Conservation (phyloP, 2,329 filamentous ascomycete genomes). For the Microsporum canis region DNA sequence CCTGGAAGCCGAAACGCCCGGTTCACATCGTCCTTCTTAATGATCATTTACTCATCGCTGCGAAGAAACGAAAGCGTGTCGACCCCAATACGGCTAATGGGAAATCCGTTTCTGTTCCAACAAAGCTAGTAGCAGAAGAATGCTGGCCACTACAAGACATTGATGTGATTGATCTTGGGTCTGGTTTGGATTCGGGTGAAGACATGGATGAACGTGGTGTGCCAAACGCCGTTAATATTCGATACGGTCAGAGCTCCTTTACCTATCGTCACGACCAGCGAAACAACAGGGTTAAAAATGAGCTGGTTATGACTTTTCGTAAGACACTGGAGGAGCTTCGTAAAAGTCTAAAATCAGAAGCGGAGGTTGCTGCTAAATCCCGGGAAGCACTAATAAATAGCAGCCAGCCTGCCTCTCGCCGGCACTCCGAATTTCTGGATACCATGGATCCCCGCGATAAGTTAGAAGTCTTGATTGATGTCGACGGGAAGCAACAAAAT, state of each 20-base stretch:
- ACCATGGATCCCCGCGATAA: conserved; percentile 65
- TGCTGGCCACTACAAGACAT: conserved; percentile 93
- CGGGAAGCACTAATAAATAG: conserved; percentile 74
- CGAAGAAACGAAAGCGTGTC: conserved; percentile 79
- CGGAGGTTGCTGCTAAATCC: conserved; percentile 73
- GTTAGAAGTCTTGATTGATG: conserved; percentile 70
- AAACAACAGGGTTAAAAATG: conserved; percentile 65
- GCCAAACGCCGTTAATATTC: conserved; percentile 78
- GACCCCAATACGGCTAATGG: conserved; percentile 45
- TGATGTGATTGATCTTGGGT: conserved; percentile 76
- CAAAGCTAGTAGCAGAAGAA: conserved; percentile 80
- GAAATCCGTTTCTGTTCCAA: conserved; percentile 38
- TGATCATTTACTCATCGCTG: conserved; percentile 84
- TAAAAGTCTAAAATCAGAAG: conserved; percentile 72
- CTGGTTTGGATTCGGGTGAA: conserved; percentile 30
- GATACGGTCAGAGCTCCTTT: conserved; percentile 80
- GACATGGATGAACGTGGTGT: conserved; percentile 48
- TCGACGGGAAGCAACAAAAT: conserved; percentile 93
- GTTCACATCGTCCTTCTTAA: conserved; percentile 91
- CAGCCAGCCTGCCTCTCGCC: conserved; percentile 57
- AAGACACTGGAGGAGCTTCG: conserved; percentile 88
- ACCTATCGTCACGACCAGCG: conserved; percentile 85
- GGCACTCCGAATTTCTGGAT: conserved; percentile 70
- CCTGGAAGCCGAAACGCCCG: conserved; percentile 81
- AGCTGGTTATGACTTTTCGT: conserved; percentile 75